These are phyloP conservation scores for Acanthamoeba lenticulata DNA, from an alignment of 208 protist species.

Conservation along the genomic window DNA sequence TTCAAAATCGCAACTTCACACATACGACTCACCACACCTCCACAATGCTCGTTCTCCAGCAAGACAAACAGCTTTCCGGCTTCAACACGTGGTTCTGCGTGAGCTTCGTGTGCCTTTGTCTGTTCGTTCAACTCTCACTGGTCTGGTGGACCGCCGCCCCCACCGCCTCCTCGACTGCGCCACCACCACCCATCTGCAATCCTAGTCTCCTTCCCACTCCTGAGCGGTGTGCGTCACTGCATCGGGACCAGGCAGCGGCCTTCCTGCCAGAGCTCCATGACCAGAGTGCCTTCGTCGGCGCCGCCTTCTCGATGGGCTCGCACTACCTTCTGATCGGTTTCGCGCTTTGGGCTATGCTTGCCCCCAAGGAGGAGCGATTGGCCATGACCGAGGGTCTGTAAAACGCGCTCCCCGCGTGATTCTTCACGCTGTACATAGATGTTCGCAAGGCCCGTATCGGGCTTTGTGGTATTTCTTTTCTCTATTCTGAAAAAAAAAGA, in stretches of 20 bases:
- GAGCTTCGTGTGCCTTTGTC: background rate
- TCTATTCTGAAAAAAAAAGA: too few species aligned
- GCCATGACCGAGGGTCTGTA: background rate
- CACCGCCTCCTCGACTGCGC: background rate
- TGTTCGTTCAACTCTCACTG: background rate
- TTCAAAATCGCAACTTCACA: too few species aligned
- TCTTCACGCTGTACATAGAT: background rate
- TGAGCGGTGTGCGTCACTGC: background rate
- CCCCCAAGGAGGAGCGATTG: background rate
- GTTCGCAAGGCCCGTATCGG: too few species aligned
- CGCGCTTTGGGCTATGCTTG: background rate
- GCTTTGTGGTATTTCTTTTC: too few species aligned
- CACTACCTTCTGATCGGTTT: constrained; percentile 8
- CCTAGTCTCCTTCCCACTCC: too few species aligned
- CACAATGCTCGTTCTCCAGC: too few species aligned
- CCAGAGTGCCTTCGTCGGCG: background rate
- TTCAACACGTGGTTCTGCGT: too few species aligned
- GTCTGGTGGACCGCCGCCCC: background rate
- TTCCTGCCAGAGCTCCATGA: too few species aligned
- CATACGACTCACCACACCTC: too few species aligned
- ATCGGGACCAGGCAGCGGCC: background rate
- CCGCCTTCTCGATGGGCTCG: background rate
- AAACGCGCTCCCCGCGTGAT: background rate
- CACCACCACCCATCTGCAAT: background rate
- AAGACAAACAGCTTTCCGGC: too few species aligned